phyloP scores from a whole-genome alignment of 1,284 basidiomycete species.

The Mycosarcoma maydis region DNA sequence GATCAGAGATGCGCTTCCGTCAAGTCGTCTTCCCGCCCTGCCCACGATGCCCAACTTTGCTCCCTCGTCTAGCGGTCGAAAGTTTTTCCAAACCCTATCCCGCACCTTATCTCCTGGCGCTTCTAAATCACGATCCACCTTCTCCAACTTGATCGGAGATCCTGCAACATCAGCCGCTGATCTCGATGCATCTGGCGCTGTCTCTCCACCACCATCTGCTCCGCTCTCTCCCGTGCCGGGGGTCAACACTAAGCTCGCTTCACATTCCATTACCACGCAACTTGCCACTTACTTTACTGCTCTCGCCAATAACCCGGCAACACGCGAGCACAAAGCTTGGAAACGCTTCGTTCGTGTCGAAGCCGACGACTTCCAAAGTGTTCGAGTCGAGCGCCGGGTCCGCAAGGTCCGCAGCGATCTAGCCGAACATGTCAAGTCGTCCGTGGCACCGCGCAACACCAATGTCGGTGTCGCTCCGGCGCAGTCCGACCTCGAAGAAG shows the following conservation, averaged over 20 bases:
- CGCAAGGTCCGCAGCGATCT: slow-evolving; percentile 82
- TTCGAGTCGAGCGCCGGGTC: slow-evolving; percentile 83
- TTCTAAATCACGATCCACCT: slow-evolving; percentile 22
- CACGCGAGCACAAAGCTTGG: slow-evolving; percentile 78
- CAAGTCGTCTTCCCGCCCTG: slow-evolving; percentile 26
- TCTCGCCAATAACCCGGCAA: slow-evolving; percentile 74
- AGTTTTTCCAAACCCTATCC: slow-evolving; percentile 56
- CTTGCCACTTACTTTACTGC: slow-evolving; percentile 82
- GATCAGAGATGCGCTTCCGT: slow-evolving; percentile 68
- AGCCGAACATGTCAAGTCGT: slow-evolving; percentile 46
- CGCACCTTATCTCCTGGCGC: slow-evolving; percentile 52
- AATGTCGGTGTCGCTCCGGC: slow-evolving; percentile 52
- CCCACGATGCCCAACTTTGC: slow-evolving; percentile 29
- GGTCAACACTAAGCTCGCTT: slow-evolving; percentile 15
- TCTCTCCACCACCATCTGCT: slow-evolving; percentile 38
- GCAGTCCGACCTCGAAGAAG: slow-evolving; percentile 56
- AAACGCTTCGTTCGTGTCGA: slow-evolving; percentile 84
- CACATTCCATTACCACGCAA: slow-evolving; percentile 49
- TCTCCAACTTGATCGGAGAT: slow-evolving; percentile 32
- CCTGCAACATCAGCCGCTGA: slow-evolving; percentile 25
- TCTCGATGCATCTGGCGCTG: slow-evolving; percentile 2
- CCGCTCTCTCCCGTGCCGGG: slow-evolving; percentile 32
- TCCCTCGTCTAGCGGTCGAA: slow-evolving; percentile 37
- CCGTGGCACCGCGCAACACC: slow-evolving; percentile 54
- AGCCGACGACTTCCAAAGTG: slow-evolving; percentile 84